Conservation (phyloP, 352 stramenopile genomes). For the Globisporangium rhizosaccharum region DNA sequence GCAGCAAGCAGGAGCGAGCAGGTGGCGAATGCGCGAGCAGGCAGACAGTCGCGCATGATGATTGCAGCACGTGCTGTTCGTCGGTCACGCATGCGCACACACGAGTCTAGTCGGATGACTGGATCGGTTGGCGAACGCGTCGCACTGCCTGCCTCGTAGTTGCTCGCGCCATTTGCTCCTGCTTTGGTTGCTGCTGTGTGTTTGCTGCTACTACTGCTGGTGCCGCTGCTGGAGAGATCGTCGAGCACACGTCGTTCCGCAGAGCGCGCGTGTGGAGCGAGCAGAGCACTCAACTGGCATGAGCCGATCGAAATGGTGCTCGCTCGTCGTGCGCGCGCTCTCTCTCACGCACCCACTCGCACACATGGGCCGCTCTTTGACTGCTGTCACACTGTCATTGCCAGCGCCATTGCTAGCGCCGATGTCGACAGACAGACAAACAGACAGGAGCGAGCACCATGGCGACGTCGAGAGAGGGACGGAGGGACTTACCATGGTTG, state of each 20-base stretch:
- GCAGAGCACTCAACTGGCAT: not conserved
- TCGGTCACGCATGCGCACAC: too few relatives aligned
- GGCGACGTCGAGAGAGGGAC: slow-evolving; percentile 5
- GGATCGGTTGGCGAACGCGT: too few relatives aligned
- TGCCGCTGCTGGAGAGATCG: not conserved
- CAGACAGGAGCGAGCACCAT: not conserved
- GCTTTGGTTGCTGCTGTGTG: not conserved
- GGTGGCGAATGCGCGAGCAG: too few relatives aligned
- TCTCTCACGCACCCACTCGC: slow-evolving; percentile 6
- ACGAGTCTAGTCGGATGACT: too few relatives aligned
- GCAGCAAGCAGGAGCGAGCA: not conserved
- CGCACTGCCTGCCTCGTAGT: too few relatives aligned
- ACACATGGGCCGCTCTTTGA: not conserved
- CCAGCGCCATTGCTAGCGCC: not conserved
- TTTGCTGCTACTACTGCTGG: not conserved
- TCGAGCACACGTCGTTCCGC: not conserved
- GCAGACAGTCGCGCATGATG: too few relatives aligned
- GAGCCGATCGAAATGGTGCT: not conserved
- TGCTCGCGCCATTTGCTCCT: too few relatives aligned
- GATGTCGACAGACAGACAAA: slow-evolving; percentile 2
- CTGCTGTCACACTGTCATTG: not conserved
- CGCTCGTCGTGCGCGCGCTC: not conserved
- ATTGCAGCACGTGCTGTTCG: too few relatives aligned
- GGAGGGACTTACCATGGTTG: slow-evolving; percentile 74
- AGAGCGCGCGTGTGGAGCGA: not conserved